Conservation (phyloP, 768 basidiomycete species). For the Suillus alpinus region DNA sequence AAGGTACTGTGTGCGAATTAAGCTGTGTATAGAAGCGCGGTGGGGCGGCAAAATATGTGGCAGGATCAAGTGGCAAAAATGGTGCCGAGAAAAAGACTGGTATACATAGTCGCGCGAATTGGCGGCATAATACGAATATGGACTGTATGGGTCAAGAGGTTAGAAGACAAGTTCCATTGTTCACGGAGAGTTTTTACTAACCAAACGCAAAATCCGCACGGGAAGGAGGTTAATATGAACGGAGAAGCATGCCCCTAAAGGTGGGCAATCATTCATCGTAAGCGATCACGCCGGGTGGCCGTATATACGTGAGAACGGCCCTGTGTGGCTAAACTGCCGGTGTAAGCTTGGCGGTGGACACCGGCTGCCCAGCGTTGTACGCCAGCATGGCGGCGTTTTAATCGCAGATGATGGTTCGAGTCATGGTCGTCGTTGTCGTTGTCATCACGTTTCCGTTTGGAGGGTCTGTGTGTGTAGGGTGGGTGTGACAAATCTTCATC, state of each 20-base stretch:
- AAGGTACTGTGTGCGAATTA: conserved; percentile 3
- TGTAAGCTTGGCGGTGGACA: conserved; percentile 10
- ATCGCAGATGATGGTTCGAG: neutral
- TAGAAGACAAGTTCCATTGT: neutral
- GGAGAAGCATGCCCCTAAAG: neutral
- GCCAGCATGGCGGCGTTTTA: conserved; percentile 27
- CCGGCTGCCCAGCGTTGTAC: conserved; percentile 19
- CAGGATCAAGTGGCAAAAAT: neutral
- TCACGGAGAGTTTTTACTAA: neutral
- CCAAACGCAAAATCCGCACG: neutral
- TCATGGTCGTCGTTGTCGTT: conserved; percentile 16
- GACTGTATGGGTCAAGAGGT: too few relatives aligned
- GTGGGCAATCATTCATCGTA: neutral
- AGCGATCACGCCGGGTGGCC: conserved; percentile 1
- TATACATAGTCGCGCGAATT: neutral
- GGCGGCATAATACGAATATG: too few relatives aligned
- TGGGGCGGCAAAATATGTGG: neutral
- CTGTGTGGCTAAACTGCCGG: neutral
- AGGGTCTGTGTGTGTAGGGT: conserved; percentile 55
- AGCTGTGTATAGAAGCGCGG: neutral
- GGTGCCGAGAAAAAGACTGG: too few relatives aligned
- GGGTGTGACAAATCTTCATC: conserved; percentile 71
- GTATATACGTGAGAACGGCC: conserved; percentile 1
- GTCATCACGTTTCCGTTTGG: conserved; percentile 51
- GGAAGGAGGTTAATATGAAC: neutral